phyloP scores from a whole-genome alignment of 2,329 filamentous ascomycete genomes.

The Aspergillus felis region DNA sequence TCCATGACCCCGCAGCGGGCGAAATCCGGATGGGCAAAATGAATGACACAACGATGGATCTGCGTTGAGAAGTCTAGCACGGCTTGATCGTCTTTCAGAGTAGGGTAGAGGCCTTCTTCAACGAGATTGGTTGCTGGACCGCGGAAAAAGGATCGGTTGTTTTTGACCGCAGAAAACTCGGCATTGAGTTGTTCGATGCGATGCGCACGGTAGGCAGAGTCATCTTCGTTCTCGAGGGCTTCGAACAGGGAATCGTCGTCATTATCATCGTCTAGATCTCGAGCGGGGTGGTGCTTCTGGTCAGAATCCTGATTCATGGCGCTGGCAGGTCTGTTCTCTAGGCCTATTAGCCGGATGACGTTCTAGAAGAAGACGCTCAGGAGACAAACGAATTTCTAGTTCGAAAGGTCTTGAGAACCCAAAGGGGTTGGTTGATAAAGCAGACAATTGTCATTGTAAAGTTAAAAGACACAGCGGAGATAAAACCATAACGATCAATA shows the following conservation, averaged over 20 bases:
- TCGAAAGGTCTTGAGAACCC: not conserved
- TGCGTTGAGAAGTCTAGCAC: slow-evolving; percentile 59
- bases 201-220: slow-evolving; percentile 53
- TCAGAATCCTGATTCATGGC: slow-evolving; percentile 27
- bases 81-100: slow-evolving; percentile 50
- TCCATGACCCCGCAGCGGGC: slow-evolving; percentile 61
- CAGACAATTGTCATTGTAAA: not conserved
- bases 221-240: slow-evolving; percentile 51
- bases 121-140: slow-evolving; percentile 15
- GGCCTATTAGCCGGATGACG: not conserved
- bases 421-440: not conserved
- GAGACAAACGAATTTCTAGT: not conserved
- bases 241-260: slow-evolving; percentile 60
- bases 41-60: slow-evolving; percentile 55
- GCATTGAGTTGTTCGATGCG: slow-evolving; percentile 58
- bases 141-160: slow-evolving; percentile 20
- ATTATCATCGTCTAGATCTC: slow-evolving; percentile 41
- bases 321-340: slow-evolving; percentile 3
- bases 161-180: slow-evolving; percentile 50
- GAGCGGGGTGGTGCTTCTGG: slow-evolving; percentile 12
- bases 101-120: slow-evolving; percentile 31
- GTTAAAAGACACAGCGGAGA: not conserved
- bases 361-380: not conserved
- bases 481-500: not conserved
- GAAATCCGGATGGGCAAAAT: slow-evolving; percentile 64